Base-by-base conservation (phyloP, 805 yeast species). In the Myxozyma mucilagina region DNA sequence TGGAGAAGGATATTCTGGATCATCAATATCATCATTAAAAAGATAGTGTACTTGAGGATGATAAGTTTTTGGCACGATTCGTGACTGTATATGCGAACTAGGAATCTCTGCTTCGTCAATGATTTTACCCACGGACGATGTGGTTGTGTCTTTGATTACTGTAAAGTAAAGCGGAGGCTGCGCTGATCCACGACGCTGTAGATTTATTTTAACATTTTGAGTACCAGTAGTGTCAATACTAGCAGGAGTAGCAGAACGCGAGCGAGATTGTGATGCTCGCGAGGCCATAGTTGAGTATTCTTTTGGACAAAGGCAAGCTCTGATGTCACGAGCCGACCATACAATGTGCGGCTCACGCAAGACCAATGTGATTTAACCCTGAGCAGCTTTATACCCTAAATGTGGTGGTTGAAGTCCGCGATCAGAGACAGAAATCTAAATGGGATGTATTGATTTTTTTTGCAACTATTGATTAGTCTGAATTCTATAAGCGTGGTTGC, bases 41-140 rank as follows among this genome's bases (percentile, higher is more conserved):
- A 76, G 69, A 50, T 74, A 74, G 55, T 71, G 74, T 8, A 76
- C 73, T 38, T 72, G 75, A 4, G 79, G 79, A 60, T 75, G 66
- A 20, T 38, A 20, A 4, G 18, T 50, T 14, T 29, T 18, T n/a
- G 45, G 4, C 3, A 16, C 16, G 7, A 36, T 18, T 16, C 53
- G 53, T 8, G 20, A 7, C 6, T 10, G 36, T 11, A n/a, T 5
- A 8, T 18, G 16, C 2, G 38, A 18, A 13, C 45, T 13, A 3
- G 43, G 4, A 5, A 42, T 16, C 14, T 38, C 44, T n/a, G 45
- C 54, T 29, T 13, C 50, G 14, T 50, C 62, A 34, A 43, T 32
- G 9, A 56, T 31, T 32, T 29, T 32, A 35, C 47, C 52, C 0
- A 53, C 58, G 29, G 52, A 7, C 13, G 55, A 11, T 14, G 59